Conservation (phyloP, 495 filamentous ascomycete species). For the Podospora pseudocomata region DNA sequence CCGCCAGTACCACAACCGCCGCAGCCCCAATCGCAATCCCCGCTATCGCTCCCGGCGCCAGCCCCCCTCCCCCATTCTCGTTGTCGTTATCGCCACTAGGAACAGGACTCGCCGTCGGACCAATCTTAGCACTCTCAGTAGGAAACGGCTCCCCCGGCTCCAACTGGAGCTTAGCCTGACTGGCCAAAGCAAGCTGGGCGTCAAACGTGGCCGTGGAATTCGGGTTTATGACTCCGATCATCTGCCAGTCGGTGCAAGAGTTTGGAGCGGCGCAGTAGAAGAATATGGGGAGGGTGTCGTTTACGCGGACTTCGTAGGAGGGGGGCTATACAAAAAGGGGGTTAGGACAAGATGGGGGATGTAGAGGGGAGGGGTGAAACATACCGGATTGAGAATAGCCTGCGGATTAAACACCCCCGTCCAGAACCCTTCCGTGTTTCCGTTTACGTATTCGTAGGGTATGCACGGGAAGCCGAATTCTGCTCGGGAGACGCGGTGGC, state of each 20-base stretch:
- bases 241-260: slow-evolving; percentile 39
- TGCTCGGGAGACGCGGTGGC: slow-evolving; percentile 56
- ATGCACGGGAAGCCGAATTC: slow-evolving; percentile 56
- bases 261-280: slow-evolving; percentile 56
- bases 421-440: slow-evolving; percentile 46
- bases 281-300: slow-evolving; percentile 56
- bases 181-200: slow-evolving; percentile 28
- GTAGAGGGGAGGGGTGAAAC: slow-evolving; percentile 2
- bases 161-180: slow-evolving; percentile 33
- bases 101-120: not conserved
- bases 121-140: slow-evolving; percentile 22
- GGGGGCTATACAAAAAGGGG: slow-evolving; percentile 36
- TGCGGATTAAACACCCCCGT: slow-evolving; percentile 41
- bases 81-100: slow-evolving; percentile 10
- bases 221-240: slow-evolving; percentile 52
- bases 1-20: slow-evolving; percentile 37
- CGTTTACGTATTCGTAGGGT: slow-evolving; percentile 50
- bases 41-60: slow-evolving; percentile 42
- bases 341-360: no score
- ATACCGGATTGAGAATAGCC: slow-evolving; percentile 36
- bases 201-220: slow-evolving; percentile 31
- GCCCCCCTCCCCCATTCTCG: not conserved
- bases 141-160: slow-evolving; percentile 40
- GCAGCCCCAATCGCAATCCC: slow-evolving; percentile 47
- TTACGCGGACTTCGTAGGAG: slow-evolving; percentile 48